Base-by-base conservation (phyloP, 768 basidiomycete genomes). In the Tricholoma hemisulphureum region DNA sequence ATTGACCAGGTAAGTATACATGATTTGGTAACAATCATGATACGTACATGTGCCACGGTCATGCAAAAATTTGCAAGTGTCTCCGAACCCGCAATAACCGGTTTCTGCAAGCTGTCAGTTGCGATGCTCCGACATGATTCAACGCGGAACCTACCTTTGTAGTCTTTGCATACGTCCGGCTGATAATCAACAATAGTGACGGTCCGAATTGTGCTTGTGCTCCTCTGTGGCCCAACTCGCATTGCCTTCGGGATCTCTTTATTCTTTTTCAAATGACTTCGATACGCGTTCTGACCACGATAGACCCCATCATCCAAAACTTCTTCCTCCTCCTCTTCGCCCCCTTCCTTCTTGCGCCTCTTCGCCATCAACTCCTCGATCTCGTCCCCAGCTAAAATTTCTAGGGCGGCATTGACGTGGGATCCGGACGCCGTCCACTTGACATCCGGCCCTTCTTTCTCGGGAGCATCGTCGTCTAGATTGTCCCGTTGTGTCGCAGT, bases 81-180 rank as follows among this genome's bases (percentile, higher is more conserved):
- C 97, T 28, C 97, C 97, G 71, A 96, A 99, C 20, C 97, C 97
- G 73, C 97, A 99, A 70, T 93, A 99, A 0, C 97, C 97, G 52
- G 97, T 99, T 77, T 98, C 96, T 96, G 67, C 32, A 58, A 51
- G 60, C 16, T 66, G 51, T 60, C 53, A 51, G 52, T 59, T 57
- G 13, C 29, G 21, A 9, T 46, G 52, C 48, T 50, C 55, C 16
- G 4, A 16, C 28, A 48, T 55, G 46, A 43, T 24, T 24, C 54
- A 55, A 53, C 34, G 39, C 3, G 20, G 59, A 58, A 80, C 87
- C 56, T 60, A 93, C 94, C 94, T 86, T 97, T 98, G 75, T 99
- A 99, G 73, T 98, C 96, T 73, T 99, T 99, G 75, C 96, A 99
- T 16, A 99, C 96, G 67, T 98, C 96, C 2, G 96, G 96, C 72